Evolutionary conservation across 2,329 filamentous ascomycete genomes (phyloP), one percentile per base, ranked within the genome.

Genomic region (Penicillium aurantiogriseum): DNA sequence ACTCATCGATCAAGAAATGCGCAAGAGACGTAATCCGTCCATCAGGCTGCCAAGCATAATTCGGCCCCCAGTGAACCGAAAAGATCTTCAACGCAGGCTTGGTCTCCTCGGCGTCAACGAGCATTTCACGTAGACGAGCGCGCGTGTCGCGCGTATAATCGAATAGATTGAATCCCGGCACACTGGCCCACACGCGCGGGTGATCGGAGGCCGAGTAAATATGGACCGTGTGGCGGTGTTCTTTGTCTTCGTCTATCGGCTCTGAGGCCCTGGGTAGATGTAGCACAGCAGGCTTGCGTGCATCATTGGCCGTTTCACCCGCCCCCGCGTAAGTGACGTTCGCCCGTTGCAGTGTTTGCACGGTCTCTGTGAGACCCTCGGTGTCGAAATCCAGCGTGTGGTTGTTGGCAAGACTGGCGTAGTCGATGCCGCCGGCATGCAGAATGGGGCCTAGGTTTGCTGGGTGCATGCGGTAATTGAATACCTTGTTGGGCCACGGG

Each of bases 381-480:
- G 68, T 61, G 4, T 65, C 61, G 53, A 74, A 77, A 54, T 77
- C 75, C 4, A 76, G 67, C 0, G 69, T 72, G 50, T 77, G 75
- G 53, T 77, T 77, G 58, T 77, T 77, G 2, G 75, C 75, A 6
- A 77, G 62, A 39, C 67, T 67, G 1, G 69, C 72, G 48, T 73
- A 76, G 56, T 71, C 66, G 23, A 76, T 61, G 0, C 60, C 51
- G 2, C 70, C 74, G 19, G 67, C 69, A 33, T 65, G 63, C 15
- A 76, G 58, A 9, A 70, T 68, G 3, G 63, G 61, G 2, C 54
- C 58, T 1, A 73, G 61, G 43, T 77, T 76, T n/a, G 65, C 68
- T 0, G 75, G 74, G 51, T 77, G 74, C 68, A 73, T 76, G 52
- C 73, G 71, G 54, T 76, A 77, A 48, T 76, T 77, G 67, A 75